phyloP scores from a whole-genome alignment of 257 asterid species.

The Solanum sitiens region DNA sequence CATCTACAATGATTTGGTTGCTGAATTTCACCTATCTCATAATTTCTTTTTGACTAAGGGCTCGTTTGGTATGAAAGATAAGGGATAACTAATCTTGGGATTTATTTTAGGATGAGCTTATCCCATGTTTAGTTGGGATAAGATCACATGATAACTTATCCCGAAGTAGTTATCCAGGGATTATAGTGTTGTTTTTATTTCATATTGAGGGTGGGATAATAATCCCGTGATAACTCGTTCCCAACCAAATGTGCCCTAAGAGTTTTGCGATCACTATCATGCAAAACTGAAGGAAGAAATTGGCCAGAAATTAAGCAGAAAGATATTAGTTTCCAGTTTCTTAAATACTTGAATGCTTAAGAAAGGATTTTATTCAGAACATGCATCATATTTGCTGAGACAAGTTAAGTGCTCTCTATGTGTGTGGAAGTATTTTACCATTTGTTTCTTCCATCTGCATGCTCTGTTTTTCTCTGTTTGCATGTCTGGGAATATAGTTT shows the following conservation, averaged over 20 bases:
- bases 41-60: no score
- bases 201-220: neutral
- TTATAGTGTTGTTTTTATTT: neutral
- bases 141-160: neutral
- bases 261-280: neutral
- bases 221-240: neutral
- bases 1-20: neutral
- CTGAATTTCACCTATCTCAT: neutral
- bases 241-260: neutral
- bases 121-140: neutral
- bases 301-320: neutral
- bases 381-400: neutral
- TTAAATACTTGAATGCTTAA: neutral
- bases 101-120: neutral
- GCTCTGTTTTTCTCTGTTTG: neutral
- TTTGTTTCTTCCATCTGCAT: neutral
- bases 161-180: neutral
- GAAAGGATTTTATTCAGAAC: neutral
- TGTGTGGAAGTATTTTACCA: neutral
- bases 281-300: neutral
- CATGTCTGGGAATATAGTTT: slow-evolving; percentile 3
- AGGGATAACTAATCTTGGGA: neutral
- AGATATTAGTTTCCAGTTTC: neutral
- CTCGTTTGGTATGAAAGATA: neutral
- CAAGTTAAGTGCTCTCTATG: neutral